phyloP scores from a whole-genome alignment of 78 protist species.

The Ministeria vibrans region DNA sequence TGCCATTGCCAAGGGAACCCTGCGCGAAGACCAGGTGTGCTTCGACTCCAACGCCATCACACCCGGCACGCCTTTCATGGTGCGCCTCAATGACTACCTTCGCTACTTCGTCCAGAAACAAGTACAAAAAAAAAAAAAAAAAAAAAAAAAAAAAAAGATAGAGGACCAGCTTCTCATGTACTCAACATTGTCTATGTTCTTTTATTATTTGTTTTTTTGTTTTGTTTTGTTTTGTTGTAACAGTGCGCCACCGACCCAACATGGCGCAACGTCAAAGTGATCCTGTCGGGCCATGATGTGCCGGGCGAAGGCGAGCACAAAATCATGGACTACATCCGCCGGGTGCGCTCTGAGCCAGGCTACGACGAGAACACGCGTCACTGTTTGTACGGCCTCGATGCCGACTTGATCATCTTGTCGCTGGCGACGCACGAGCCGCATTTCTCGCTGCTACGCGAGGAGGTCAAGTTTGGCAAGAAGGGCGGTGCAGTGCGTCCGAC shows the following conservation, averaged over 20 bases:
- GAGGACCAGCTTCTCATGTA: conserved; percentile 66
- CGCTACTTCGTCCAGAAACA: not conserved
- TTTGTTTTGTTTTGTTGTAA: too few species aligned
- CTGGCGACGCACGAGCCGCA: conserved; percentile 85
- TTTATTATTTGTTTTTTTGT: not conserved
- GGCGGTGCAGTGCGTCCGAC: not conserved
- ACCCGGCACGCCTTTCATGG: conserved; percentile 87
- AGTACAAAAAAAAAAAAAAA: not conserved
- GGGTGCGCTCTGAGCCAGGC: not conserved
- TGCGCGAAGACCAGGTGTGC: not conserved
- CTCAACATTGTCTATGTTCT: not conserved
- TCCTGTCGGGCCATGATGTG: conserved; percentile 34
- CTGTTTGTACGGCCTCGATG: conserved; percentile 91
- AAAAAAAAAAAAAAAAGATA: conserved; percentile 83
- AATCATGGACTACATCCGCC: conserved; percentile 77
- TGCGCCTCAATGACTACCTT: conserved; percentile 5
- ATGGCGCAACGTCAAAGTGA: not conserved
- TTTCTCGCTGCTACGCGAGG: conserved; percentile 77
- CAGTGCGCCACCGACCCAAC: too few species aligned
- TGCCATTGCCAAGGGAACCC: not conserved
- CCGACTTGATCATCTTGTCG: conserved; percentile 87
- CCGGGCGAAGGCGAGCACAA: conserved; percentile 95
- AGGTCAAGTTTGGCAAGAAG: conserved; percentile 18
- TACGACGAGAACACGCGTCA: conserved; percentile 52
- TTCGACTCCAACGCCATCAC: conserved; percentile 94